These are phyloP conservation scores for Exophiala phaeomuriformis DNA, from an alignment of 2,329 filamentous ascomycete species.

Conservation along the genomic window DNA sequence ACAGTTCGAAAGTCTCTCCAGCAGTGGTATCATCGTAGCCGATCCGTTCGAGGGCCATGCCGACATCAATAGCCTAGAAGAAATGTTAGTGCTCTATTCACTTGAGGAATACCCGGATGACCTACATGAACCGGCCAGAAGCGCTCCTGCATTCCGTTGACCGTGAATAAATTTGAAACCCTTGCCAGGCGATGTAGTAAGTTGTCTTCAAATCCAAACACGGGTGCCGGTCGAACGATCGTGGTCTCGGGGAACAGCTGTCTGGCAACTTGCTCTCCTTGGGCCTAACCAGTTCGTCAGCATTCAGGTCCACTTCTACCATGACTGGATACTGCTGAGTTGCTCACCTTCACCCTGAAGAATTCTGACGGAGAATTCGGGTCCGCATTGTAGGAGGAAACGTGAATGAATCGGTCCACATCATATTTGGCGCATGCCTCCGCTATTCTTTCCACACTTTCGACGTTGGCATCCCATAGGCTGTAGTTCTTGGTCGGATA, in stretches of 20 bases:
- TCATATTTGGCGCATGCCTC: slow-evolving; percentile 97
- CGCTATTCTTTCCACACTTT: slow-evolving; percentile 83
- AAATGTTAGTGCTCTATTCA: slow-evolving; percentile 13
- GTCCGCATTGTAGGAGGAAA: slow-evolving; percentile 89
- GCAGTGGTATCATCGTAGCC: slow-evolving; percentile 84
- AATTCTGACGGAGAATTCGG: slow-evolving; percentile 76
- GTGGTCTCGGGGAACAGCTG: slow-evolving; percentile 94
- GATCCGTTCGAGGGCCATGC: slow-evolving; percentile 80
- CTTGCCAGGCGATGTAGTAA: slow-evolving; percentile 79
- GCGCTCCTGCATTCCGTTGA: slow-evolving; percentile 88
- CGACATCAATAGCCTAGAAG: slow-evolving; percentile 76
- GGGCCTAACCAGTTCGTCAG: slow-evolving; percentile 46
- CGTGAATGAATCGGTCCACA: slow-evolving; percentile 90
- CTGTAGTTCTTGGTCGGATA: slow-evolving; percentile 99
- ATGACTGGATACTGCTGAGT: slow-evolving; percentile 10
- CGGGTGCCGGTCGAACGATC: slow-evolving; percentile 84
- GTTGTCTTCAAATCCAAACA: slow-evolving; percentile 93
- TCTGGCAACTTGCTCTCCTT: slow-evolving; percentile 74
- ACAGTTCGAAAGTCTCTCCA: slow-evolving; percentile 87
- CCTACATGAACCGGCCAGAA: slow-evolving; percentile 84
- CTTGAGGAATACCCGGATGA: background rate
- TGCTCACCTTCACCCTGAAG: slow-evolving; percentile 72
- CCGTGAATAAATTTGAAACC: slow-evolving; percentile 72
- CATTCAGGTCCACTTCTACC: background rate
- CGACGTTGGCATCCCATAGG: slow-evolving; percentile 84